Evolutionary conservation across 495 filamentous ascomycete species (phyloP).

Genomic region (Lophiotrema nucula): DNA sequence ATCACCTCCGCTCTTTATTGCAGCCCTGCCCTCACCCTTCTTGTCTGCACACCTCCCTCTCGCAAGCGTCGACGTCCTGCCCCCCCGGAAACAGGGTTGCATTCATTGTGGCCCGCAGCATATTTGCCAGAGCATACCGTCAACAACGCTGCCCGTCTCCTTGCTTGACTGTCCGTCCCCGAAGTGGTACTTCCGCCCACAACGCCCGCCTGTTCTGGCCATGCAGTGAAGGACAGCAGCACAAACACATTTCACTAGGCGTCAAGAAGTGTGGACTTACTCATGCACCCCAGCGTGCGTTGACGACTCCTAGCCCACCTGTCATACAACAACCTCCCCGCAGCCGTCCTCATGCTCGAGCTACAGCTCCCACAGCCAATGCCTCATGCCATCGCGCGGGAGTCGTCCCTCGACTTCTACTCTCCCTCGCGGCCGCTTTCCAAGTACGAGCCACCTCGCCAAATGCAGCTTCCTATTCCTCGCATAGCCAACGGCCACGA

Average conservation of each 20-base stretch:
- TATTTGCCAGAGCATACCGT: conserved; percentile 26
- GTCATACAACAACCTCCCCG: background rate
- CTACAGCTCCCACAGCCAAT: conserved; percentile 36
- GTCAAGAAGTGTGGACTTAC: background rate
- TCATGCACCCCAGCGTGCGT: background rate
- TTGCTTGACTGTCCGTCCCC: conserved; percentile 22
- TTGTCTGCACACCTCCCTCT: background rate
- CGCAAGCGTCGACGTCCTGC: conserved; percentile 1
- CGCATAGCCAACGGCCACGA: conserved; percentile 5
- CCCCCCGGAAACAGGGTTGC: conserved; percentile 19
- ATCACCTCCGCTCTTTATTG: conserved; percentile 14
- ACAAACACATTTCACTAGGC: conserved; percentile 8
- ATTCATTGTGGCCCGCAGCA: conserved; percentile 17
- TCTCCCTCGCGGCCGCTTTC: conserved; percentile 11
- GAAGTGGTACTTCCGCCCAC: background rate
- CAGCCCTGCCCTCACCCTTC: background rate
- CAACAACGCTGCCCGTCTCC: conserved; percentile 17
- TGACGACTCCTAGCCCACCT: conserved; percentile 1
- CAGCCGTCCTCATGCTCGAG: conserved; percentile 27
- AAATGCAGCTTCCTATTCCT: conserved; percentile 31
- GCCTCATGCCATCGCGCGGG: conserved; percentile 32
- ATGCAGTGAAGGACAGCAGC: conserved; percentile 25
- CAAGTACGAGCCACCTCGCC: conserved; percentile 14
- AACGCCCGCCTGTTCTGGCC: conserved; percentile 10
- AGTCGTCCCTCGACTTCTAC: conserved; percentile 31